These are phyloP conservation scores for Gymnopus androsaceus DNA, from an alignment of 1,284 basidiomycete species.

Conservation along the genomic window DNA sequence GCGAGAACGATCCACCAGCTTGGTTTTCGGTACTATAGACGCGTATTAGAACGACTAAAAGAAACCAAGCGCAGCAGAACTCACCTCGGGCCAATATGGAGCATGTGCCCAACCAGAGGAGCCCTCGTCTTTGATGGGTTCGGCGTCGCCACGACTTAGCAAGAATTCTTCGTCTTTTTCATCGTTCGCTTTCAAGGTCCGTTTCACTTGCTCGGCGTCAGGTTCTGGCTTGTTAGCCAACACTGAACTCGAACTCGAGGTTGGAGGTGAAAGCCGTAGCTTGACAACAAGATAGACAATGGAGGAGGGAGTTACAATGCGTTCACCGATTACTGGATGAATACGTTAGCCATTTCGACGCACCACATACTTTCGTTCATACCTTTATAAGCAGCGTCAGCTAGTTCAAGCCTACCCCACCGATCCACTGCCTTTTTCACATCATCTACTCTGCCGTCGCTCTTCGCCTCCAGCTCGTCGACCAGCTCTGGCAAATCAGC, in stretches of 20 bases:
- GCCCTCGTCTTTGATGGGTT: conserved; percentile 49
- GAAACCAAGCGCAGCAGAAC: conserved; percentile 30
- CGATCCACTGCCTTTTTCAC: conserved; percentile 69
- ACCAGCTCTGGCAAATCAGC: conserved; percentile 50
- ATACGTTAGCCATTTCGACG: conserved; percentile 6
- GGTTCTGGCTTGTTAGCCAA: conserved; percentile 33
- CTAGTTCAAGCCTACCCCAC: conserved; percentile 83
- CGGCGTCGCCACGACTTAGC: conserved; percentile 59
- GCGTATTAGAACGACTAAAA: neutral
- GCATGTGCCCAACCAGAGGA: conserved; percentile 87
- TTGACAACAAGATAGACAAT: conserved; percentile 90
- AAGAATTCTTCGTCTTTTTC: conserved; percentile 73
- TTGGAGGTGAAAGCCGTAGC: conserved; percentile 65
- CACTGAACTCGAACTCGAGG: conserved; percentile 19
- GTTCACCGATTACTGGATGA: conserved; percentile 83
- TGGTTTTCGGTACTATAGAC: conserved; percentile 72
- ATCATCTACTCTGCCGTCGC: conserved; percentile 56
- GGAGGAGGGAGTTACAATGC: conserved; percentile 83
- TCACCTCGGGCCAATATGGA: conserved; percentile 86
- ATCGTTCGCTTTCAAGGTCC: conserved; percentile 53
- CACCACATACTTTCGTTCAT: conserved; percentile 20
- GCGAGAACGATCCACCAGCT: conserved; percentile 92
- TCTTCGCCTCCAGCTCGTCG: conserved; percentile 52
- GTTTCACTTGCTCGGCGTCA: conserved; percentile 45
- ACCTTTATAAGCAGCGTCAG: conserved; percentile 90